Base-by-base conservation (phyloP, 169 alveolate genomes). In the Plasmodium inui region DNA sequence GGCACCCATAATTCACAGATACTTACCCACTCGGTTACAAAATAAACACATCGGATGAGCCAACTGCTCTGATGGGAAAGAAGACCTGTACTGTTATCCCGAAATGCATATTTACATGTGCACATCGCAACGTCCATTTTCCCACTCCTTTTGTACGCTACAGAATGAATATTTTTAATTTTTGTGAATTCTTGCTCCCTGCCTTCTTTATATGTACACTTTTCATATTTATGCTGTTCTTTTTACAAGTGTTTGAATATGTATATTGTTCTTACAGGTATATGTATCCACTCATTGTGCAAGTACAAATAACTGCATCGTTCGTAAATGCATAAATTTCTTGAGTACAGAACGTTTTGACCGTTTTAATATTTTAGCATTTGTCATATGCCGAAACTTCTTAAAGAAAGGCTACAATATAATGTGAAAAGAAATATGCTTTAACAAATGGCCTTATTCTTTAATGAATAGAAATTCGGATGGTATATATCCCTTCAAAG, bases 291-390 rank as follows among this genome's bases (percentile, higher is more conserved):
- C 76, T 22, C 4, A 4, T 50, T 67, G 39, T 67, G 37, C 30
- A 67, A 67, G 76, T 67, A 67, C 76, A 67, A n/a, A 67, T 67
- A 67, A 67, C 76, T 67, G 39, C n/a, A 26, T 26, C 76, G 76
- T 26, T 67, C 39, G 76, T 67, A 67, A 67, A 67, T 28, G 37
- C n/a, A 41, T 1, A n/a, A 7, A 67, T 67, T 67, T 19, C 76
- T 67, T 67, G 14, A 9, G 30, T 67, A 67, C 30, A 28, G 22
- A 67, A 67, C n/a, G 9, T 67, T 19, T 67, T 67, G 41, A 67
- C 30, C 37, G 30, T 67, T 67, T 67, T 19, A 67, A 28, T 41
- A 67, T 67, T 67, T 67, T 67, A 67, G 30, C 14, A 5, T 19
- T 26, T 67, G 0, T n/a, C 6, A 9, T 67, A 67, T 67, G 22